Percentiles rank a stretch among this genome's conserved stretches.
Evolutionary conservation across 148 eudicot species (phyloP).

Genomic region (Amaranthus hypochondriacus): DNA sequence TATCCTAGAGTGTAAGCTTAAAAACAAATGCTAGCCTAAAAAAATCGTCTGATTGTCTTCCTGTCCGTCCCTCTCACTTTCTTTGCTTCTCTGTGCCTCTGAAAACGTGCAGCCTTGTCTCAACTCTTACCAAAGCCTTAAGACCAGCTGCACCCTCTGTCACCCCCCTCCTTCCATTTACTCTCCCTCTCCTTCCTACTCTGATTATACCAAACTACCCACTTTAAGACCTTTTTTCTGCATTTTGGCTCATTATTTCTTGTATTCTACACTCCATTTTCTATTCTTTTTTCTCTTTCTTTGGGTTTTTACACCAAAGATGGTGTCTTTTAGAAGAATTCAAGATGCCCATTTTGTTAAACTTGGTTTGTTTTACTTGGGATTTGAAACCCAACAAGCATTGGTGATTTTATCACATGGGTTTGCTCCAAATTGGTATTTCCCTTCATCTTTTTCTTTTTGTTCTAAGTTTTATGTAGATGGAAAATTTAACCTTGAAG

Average conservation of each 20-base stretch:
- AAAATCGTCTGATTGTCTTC: neutral
- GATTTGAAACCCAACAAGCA: neutral
- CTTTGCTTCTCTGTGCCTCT: neutral
- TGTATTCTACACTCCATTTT: neutral
- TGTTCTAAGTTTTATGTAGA: neutral
- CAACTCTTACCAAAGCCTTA: neutral
- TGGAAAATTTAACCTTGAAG: neutral
- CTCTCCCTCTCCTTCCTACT: neutral
- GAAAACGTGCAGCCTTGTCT: conserved; percentile 4
- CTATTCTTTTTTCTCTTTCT: neutral
- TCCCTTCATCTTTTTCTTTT: neutral
- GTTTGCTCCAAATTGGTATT: conserved; percentile 2
- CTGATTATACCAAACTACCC: neutral
- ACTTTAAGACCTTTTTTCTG: neutral
- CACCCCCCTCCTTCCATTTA: neutral
- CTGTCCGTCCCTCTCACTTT: neutral
- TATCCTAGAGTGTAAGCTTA: no score
- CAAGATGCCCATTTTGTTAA: conserved; percentile 2
- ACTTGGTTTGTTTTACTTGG: neutral
- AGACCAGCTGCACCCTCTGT: conserved; percentile 6
- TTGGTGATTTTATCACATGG: conserved; percentile 9
- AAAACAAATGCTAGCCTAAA: neutral
- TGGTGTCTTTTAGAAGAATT: neutral
- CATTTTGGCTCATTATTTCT: neutral
- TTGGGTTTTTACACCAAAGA: neutral